These are phyloP conservation scores for Spinacia oleracea DNA, from an alignment of 179 eudicot genomes.

Conservation along the genomic window DNA sequence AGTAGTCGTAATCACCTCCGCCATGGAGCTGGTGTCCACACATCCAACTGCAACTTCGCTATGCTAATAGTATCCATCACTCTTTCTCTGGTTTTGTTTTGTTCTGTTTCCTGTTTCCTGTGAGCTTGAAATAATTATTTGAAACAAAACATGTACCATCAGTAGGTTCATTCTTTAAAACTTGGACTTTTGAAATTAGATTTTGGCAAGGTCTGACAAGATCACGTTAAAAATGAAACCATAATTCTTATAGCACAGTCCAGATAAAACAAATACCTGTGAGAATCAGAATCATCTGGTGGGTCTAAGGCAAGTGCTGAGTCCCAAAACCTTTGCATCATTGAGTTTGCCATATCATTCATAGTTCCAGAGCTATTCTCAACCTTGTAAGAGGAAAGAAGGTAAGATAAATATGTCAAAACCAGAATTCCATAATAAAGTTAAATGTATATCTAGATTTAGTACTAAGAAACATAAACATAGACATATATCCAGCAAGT, in stretches of 20 bases:
- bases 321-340: constrained; percentile 99
- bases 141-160: too few species aligned
- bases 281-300: constrained; percentile 83
- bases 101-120: too few species aligned
- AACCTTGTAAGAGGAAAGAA: constrained; percentile 44
- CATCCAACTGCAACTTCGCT: too few species aligned
- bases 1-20: too few species aligned
- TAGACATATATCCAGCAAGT: neutral
- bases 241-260: constrained; percentile 18
- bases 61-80: too few species aligned
- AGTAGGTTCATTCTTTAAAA: too few species aligned
- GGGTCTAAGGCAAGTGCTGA: constrained; percentile 88
- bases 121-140: too few species aligned
- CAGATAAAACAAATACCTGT: constrained; percentile 50
- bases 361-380: constrained; percentile 78
- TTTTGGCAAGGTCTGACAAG: too few species aligned
- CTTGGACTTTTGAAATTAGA: too few species aligned
- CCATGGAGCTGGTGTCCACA: too few species aligned
- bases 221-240: constrained; percentile 12
- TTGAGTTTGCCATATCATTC: constrained; percentile 78
- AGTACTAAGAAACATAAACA: neutral
- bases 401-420: neutral
- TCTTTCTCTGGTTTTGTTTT: too few species aligned
- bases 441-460: neutral
- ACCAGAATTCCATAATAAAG: neutral